These are phyloP conservation scores for Ascochyta lentis DNA, from an alignment of 2,329 filamentous ascomycete genomes.

Conservation along the genomic window DNA sequence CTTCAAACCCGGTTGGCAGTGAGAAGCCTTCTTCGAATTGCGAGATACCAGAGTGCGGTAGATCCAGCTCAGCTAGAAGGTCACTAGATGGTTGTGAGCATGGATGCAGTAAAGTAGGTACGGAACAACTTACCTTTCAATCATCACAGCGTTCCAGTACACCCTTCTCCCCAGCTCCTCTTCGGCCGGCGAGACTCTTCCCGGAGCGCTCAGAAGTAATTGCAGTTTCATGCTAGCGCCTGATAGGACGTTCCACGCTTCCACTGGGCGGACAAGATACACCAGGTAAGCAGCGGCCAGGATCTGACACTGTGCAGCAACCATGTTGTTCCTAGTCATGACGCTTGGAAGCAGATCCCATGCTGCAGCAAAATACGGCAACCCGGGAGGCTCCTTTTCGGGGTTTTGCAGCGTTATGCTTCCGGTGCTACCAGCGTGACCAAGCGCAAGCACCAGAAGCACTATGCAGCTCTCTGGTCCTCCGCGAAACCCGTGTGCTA, in stretches of 20 bases:
- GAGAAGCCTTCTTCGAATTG: conserved; percentile 83
- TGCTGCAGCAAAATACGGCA: conserved; percentile 81
- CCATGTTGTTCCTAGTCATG: conserved; percentile 79
- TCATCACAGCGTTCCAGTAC: conserved; percentile 83
- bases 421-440: conserved; percentile 75
- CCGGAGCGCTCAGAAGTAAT: conserved; percentile 75
- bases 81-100: conserved; percentile 54
- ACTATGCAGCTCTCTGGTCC: conserved; percentile 85
- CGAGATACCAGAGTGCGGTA: conserved; percentile 83
- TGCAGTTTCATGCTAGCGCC: conserved; percentile 84
- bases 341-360: conserved; percentile 79
- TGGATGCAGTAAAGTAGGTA: not conserved
- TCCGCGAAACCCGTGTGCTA: conserved; percentile 77
- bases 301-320: conserved; percentile 81
- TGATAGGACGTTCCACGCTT: conserved; percentile 82
- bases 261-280: conserved; percentile 80
- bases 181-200: conserved; percentile 72
- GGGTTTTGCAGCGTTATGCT: conserved; percentile 76
- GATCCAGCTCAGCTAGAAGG: conserved; percentile 77
- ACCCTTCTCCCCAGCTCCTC: conserved; percentile 77
- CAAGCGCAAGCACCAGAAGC: conserved; percentile 76
- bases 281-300: conserved; percentile 83
- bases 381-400: conserved; percentile 74
- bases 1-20: conserved; percentile 77
- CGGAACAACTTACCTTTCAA: conserved; percentile 62